Conservation (phyloP, 2,329 filamentous ascomycete genomes). For the Aphanocladium album region DNA sequence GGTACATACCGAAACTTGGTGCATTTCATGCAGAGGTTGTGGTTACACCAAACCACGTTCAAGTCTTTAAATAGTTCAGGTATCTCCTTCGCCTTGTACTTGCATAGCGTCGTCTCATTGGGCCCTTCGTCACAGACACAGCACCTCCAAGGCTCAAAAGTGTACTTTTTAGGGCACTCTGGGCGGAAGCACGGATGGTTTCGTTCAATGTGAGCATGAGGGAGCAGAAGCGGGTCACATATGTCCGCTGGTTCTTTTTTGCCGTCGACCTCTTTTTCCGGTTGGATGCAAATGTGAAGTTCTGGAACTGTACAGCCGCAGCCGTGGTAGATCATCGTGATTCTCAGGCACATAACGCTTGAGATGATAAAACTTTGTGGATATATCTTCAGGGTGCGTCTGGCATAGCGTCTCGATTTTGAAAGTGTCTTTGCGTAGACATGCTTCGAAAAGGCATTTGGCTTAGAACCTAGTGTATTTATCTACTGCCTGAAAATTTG, state of each 20-base stretch:
- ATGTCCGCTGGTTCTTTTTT: background rate
- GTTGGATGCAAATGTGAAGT: background rate
- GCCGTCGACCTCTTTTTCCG: background rate
- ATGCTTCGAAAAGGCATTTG: background rate
- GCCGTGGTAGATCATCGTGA: background rate
- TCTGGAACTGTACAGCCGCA: constrained; percentile 4
- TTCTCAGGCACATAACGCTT: background rate
- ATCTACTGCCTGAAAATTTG: background rate
- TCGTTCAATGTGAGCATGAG: background rate
- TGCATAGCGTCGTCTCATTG: background rate
- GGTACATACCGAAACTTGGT: constrained; percentile 2
- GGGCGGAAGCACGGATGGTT: background rate
- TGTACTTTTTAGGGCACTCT: background rate
- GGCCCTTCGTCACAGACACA: constrained; percentile 1
- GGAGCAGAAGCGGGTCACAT: background rate
- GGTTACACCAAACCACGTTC: background rate
- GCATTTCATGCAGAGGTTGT: constrained; percentile 4
- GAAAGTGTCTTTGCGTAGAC: background rate
- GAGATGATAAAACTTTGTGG: background rate
- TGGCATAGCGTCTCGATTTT: background rate
- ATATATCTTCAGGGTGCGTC: background rate
- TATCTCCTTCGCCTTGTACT: background rate
- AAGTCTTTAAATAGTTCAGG: background rate
- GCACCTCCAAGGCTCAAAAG: constrained; percentile 3
- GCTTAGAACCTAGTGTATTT: background rate